phyloP scores from a whole-genome alignment of 169 alveolate genomes.

The Toxoplasma gondii region DNA sequence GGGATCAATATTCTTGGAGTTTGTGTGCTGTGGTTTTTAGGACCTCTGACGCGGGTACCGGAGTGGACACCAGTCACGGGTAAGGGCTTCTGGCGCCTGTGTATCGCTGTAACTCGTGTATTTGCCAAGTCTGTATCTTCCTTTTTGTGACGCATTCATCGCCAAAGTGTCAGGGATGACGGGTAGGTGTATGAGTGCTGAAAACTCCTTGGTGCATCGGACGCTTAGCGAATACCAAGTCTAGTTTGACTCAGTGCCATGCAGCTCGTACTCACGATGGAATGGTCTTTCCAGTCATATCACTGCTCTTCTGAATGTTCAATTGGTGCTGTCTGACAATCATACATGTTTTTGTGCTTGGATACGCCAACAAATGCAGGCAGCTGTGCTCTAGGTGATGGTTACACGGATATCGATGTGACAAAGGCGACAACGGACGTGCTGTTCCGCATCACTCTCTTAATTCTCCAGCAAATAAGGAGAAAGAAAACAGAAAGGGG shows the following conservation, averaged over 20 bases:
- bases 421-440: background rate
- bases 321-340: background rate
- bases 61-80: background rate
- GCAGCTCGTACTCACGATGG: no score
- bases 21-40: background rate
- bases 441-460: background rate
- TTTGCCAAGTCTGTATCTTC: no score
- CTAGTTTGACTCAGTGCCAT: no score
- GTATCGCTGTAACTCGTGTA: no score
- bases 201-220: no score
- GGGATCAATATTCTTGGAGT: background rate
- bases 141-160: no score
- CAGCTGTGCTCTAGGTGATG: background rate
- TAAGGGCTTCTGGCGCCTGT: background rate
- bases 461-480: background rate
- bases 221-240: no score
- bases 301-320: no score
- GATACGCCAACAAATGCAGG: background rate
- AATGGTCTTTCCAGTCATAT: no score
- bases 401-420: background rate
- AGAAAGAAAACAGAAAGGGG: background rate
- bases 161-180: no score
- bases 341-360: background rate
- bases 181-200: no score
- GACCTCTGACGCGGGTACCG: background rate